Conservation (phyloP, 2,329 filamentous ascomycete species). For the Colletotrichum limetticola region DNA sequence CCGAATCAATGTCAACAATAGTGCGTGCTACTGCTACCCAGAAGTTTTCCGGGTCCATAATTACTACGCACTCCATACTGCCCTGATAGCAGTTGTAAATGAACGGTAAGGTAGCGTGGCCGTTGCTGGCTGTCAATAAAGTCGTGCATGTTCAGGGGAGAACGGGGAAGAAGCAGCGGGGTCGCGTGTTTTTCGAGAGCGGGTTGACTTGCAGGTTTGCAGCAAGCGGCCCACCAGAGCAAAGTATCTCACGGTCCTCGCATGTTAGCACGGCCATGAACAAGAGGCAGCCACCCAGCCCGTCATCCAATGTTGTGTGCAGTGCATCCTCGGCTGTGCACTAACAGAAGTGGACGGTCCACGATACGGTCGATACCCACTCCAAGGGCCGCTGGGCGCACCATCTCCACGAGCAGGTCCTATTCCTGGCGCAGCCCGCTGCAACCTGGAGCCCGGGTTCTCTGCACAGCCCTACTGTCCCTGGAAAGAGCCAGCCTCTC, state of each 20-base stretch:
- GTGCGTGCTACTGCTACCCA: neutral
- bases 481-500: constrained; percentile 15
- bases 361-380: neutral
- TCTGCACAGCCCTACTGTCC: constrained; percentile 35
- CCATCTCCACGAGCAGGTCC: constrained; percentile 13
- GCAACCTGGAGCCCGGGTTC: constrained; percentile 18
- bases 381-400: neutral
- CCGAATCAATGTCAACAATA: neutral
- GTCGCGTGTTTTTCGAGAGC: constrained; percentile 16
- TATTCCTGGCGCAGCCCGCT: constrained; percentile 32
- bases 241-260: neutral
- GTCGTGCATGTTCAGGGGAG: constrained; percentile 22
- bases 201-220: constrained; percentile 25
- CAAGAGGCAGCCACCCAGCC: constrained; percentile 8
- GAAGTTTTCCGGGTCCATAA: neutral
- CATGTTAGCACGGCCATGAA: neutral
- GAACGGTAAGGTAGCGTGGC: neutral
- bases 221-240: neutral
- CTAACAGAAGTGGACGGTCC: constrained; percentile 5
- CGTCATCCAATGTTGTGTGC: neutral
- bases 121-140: constrained; percentile 19
- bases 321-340: neutral
- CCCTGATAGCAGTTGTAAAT: neutral
- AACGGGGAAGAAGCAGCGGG: neutral
- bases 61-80: no score